Evolutionary conservation across 2,329 filamentous ascomycete species (phyloP).

Genomic region (Ciborinia camelliae): DNA sequence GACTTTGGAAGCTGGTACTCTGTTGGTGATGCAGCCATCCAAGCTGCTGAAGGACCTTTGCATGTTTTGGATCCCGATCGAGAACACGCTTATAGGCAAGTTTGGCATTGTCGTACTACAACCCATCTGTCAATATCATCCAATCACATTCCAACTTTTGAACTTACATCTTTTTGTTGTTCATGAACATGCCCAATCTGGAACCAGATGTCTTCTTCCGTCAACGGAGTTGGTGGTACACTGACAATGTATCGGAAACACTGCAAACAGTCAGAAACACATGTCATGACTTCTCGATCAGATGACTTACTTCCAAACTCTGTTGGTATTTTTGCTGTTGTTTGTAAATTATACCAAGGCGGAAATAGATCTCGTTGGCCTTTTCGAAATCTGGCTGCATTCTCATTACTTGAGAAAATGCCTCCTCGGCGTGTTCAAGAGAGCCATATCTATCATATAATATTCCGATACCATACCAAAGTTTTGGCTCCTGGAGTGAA

Average conservation of each 20-base stretch:
- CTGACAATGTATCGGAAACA: slow-evolving; percentile 98
- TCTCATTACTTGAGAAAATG: slow-evolving; percentile 97
- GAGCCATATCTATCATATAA: slow-evolving; percentile 96
- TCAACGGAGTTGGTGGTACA: slow-evolving; percentile 86
- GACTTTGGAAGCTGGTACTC: slow-evolving; percentile 83
- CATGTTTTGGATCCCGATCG: slow-evolving; percentile 91
- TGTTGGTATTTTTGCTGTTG: slow-evolving; percentile 92
- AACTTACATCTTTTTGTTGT: slow-evolving; percentile 92
- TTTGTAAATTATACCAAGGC: slow-evolving; percentile 99
- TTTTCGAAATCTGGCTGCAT: slow-evolving; percentile 98
- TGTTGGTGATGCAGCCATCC: slow-evolving; percentile 98
- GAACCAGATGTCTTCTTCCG: slow-evolving; percentile 99
- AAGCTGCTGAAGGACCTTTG: slow-evolving; percentile 95
- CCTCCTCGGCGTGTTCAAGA: slow-evolving; percentile 94
- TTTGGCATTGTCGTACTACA: slow-evolving; percentile 87
- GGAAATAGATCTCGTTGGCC: slow-evolving; percentile 98
- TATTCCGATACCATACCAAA: slow-evolving; percentile 99
- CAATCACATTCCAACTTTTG: slow-evolving; percentile 6
- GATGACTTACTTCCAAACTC: slow-evolving; percentile 74
- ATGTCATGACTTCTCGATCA: slow-evolving; percentile 18
- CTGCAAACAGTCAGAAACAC: slow-evolving; percentile 45
- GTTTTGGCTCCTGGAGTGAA: slow-evolving; percentile 72
- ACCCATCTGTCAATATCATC: slow-evolving; percentile 33
- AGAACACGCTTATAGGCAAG: slow-evolving; percentile 88
- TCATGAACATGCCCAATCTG: slow-evolving; percentile 99